phyloP scores from a whole-genome alignment of 2,329 filamentous ascomycete species.

The Aspergillus vadensis region DNA sequence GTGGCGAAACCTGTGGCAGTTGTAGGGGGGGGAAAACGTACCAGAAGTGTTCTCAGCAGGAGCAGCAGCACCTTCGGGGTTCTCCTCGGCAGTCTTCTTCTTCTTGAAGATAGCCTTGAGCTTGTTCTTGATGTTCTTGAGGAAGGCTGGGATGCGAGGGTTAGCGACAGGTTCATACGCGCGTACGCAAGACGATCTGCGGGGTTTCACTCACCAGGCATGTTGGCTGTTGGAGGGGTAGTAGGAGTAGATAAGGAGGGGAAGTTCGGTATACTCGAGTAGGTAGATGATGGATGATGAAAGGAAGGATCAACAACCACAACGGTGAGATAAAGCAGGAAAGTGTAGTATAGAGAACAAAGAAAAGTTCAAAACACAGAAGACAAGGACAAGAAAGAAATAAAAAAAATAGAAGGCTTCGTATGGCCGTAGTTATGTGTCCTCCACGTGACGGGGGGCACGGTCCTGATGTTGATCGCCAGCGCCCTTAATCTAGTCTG shows the following conservation, averaged over 20 bases:
- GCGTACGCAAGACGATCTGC: background rate
- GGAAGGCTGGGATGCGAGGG: constrained; percentile 26
- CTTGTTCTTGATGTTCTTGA: constrained; percentile 37
- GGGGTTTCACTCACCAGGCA: constrained; percentile 30
- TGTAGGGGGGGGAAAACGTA: constrained; percentile 9
- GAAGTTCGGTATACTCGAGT: background rate
- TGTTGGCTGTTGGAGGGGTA: constrained; percentile 19
- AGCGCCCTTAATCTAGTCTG: constrained; percentile 13
- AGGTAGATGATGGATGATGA: background rate
- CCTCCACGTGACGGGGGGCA: constrained; percentile 20
- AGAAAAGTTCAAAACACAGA: background rate
- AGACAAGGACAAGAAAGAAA: background rate
- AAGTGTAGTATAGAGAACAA: background rate
- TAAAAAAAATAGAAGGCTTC: background rate
- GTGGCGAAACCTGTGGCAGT: background rate
- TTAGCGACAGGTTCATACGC: background rate
- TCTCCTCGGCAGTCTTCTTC: constrained; percentile 28
- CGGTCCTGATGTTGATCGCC: constrained; percentile 18
- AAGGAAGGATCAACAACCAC: background rate
- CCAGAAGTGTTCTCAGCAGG: constrained; percentile 18
- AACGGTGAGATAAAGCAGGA: background rate
- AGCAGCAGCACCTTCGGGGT: constrained; percentile 16
- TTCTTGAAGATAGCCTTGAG: constrained; percentile 37
- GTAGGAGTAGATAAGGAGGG: background rate
- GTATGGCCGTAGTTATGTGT: constrained; percentile 6